Base-by-base conservation (phyloP, 495 filamentous ascomycete species). In the Diplogelasinospora grovesii region DNA sequence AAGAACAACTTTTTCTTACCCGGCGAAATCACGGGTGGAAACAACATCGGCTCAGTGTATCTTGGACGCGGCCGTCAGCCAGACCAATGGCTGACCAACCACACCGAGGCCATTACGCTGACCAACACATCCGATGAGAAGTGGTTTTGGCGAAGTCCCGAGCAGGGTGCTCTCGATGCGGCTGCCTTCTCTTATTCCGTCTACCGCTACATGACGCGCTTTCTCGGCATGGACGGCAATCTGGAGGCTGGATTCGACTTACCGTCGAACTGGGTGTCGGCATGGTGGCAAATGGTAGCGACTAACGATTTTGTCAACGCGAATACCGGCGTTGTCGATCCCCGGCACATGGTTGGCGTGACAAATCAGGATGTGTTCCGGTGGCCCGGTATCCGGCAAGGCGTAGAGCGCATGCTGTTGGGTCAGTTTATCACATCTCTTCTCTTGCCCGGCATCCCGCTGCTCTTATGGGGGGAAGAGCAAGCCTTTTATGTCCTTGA, bases 331-430 rank as follows among this genome's bases (percentile, higher is more conserved):
- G 60, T 69, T 41, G 81, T 83, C 45, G 81, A 85, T 45, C 81
- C 81, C 1, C 67, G 81, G 5, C 81, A 86, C 51, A 78, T 85
- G 74, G 82, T 75, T 41, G 82, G 82, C 22, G 70, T 70, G 3
- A 80, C 78, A 4, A 85, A 85, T 42, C 81, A 85, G 55, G 81
- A 85, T 51, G 78, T 85, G 3, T 82, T 85, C 52, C 34, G 81
- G 3, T 86, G 82, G 82, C 82, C 82, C n/a, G 66, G 75, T 2
- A 66, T 86, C 27, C 58, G 67, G 11, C 69, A 75, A 39, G 82
- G 82, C 8, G 70, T 76, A 2, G 67, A 82, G 42, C 70, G 75
- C 36, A 71, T 75, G 50, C 54, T 84, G 7, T 56, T 86, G 0
- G 82, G 72, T 6, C 52, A 71, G 0, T 85, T 81, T 46, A 75